phyloP scores from a whole-genome alignment of 2,329 filamentous ascomycete species.

The Stemphylium beticola region DNA sequence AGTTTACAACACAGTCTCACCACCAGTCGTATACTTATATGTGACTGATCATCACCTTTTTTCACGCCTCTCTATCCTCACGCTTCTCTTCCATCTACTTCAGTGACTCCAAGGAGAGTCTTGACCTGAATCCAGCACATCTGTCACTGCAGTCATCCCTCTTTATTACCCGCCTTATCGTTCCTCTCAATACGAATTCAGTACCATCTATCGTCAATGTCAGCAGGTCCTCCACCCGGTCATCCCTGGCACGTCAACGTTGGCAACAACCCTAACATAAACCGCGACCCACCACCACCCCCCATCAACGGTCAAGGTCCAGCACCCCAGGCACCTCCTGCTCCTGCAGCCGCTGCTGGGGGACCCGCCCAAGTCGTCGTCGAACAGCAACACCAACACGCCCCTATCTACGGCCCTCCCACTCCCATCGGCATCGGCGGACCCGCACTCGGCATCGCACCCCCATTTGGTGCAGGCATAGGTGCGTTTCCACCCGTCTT shows the following conservation, averaged over 20 bases:
- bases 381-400: slow-evolving; percentile 31
- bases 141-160: background rate
- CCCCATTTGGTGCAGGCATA: slow-evolving; percentile 27
- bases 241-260: slow-evolving; percentile 38
- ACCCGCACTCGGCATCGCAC: slow-evolving; percentile 22
- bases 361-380: slow-evolving; percentile 20
- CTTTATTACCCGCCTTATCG: background rate
- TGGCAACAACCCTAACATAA: slow-evolving; percentile 44
- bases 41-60: background rate
- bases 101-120: background rate
- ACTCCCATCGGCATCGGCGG: slow-evolving; percentile 25
- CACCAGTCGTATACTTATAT: slow-evolving; percentile 3
- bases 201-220: slow-evolving; percentile 21
- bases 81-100: background rate
- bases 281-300: slow-evolving; percentile 40
- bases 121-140: background rate
- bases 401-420: slow-evolving; percentile 31
- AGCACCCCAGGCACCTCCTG: slow-evolving; percentile 12
- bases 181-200: background rate
- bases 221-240: slow-evolving; percentile 35
- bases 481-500: slow-evolving; percentile 32
- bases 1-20: background rate
- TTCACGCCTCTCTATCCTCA: background rate
- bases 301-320: slow-evolving; percentile 26
- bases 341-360: slow-evolving; percentile 1